Evolutionary conservation across 345 rosid species (phyloP).

Genomic region (Trapa bicornis): DNA sequence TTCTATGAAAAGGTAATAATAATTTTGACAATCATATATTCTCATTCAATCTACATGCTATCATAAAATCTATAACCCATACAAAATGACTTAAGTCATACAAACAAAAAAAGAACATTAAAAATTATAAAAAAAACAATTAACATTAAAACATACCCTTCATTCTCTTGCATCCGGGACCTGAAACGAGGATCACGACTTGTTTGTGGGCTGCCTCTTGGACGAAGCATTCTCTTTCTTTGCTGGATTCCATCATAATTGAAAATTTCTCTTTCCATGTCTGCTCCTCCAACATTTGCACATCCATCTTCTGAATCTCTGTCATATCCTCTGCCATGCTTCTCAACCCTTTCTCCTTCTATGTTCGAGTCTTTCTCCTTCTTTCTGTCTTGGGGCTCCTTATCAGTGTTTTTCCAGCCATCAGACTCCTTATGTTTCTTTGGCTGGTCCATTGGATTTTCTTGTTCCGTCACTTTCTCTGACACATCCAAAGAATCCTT

Average conservation of each 20-base stretch:
- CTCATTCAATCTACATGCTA: background rate
- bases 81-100: background rate
- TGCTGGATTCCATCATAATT: conserved; percentile 86
- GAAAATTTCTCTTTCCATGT: conserved; percentile 74
- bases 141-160: conserved; percentile 50
- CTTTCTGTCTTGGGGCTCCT: conserved; percentile 69
- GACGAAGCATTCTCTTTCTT: conserved; percentile 88
- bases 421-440: conserved; percentile 70
- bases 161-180: conserved; percentile 67
- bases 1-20: too few species aligned
- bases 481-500: conserved; percentile 63
- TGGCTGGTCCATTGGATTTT: conserved; percentile 37
- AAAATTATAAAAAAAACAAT: too few species aligned
- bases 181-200: conserved; percentile 55
- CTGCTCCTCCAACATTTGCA: conserved; percentile 76
- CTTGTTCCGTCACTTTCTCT: conserved; percentile 49
- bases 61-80: background rate
- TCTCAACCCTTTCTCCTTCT: conserved; percentile 82
- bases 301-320: conserved; percentile 85
- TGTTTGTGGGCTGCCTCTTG: conserved; percentile 84
- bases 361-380: conserved; percentile 64
- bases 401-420: conserved; percentile 49
- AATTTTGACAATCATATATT: background rate
- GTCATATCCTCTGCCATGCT: conserved; percentile 50
- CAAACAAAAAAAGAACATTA: background rate